Base-by-base conservation (phyloP, 2,329 filamentous ascomycete genomes). In the Colletotrichum liriopes region DNA sequence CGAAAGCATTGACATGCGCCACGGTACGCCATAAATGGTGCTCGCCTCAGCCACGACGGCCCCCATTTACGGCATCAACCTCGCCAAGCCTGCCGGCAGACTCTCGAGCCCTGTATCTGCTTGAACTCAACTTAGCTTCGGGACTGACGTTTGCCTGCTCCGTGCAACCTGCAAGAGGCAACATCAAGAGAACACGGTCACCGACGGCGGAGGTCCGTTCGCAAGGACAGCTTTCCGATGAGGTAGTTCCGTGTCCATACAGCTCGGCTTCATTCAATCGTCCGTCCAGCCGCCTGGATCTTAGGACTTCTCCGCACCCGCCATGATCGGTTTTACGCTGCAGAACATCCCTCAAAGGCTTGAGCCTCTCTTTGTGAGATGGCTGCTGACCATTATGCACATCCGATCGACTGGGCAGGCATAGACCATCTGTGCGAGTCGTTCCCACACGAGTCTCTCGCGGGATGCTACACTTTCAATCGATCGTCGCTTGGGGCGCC, bases 401-500 rank as follows among this genome's bases (percentile, higher is more conserved):
- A 37, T 52, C 45, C 26, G 52, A 58, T 39, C 23, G 49, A 37
- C 41, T 32, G 47, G 49, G 26, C 26, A 52, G 49, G 26, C 49
- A 49, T 49, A 43, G 39, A n/a, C 26, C 35, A 5, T 29, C 51
- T 26, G 49, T 16, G 29, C 18, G 23, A 61, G 32, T 43, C 60
- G 52, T 43, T 43, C 32, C 52, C 18, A 52, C 35, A 23, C 29
- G 4, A 37, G 32, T 29, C 29, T 51, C 32, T 47, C 16, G 6
- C 56, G 58, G 58, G 43, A 63, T 71, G 51, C 69, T 56, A 63
- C 65, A 45, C 16, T 54, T 52, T 63, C 58, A 45, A 63, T 23
- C n/a, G 56, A 58, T 45, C 37, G 39, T 71, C 55, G 56, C 29
- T 64, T 32, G 20, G 64, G 55, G 41, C 56, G 26, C 45, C 43